These are phyloP conservation scores for Hyphodiscus hymeniophilus DNA, from an alignment of 495 filamentous ascomycete genomes.

Conservation along the genomic window DNA sequence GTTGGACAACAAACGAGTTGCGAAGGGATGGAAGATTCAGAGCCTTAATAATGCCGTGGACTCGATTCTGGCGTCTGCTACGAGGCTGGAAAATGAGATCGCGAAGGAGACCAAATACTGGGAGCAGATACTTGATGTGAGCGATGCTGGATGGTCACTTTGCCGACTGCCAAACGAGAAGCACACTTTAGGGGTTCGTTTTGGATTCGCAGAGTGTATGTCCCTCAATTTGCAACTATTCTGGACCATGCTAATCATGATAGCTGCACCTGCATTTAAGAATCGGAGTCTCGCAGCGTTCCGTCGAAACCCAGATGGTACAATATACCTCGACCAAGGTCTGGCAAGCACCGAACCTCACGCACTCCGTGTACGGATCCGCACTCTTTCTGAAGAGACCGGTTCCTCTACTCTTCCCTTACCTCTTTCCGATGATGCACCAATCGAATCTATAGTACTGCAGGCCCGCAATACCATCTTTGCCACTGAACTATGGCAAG, in stretches of 20 bases:
- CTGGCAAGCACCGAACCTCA: slow-evolving; percentile 45
- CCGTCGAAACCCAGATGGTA: slow-evolving; percentile 64
- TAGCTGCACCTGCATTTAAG: slow-evolving; percentile 65
- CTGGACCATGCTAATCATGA: not conserved
- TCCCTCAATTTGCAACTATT: not conserved
- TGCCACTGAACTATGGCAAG: slow-evolving; percentile 90
- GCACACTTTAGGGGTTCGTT: slow-evolving; percentile 73
- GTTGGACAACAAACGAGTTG: slow-evolving; percentile 48
- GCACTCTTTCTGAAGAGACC: slow-evolving; percentile 33
- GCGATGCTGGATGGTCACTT: slow-evolving; percentile 76
- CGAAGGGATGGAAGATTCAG: slow-evolving; percentile 73
- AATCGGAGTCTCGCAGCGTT: slow-evolving; percentile 71
- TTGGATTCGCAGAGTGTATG: slow-evolving; percentile 73
- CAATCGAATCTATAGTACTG: slow-evolving; percentile 56
- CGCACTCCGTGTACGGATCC: slow-evolving; percentile 53
- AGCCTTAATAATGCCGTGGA: slow-evolving; percentile 67
- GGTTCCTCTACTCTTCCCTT: slow-evolving; percentile 40
- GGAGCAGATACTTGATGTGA: slow-evolving; percentile 72
- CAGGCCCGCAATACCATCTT: slow-evolving; percentile 83
- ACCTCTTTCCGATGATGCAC: slow-evolving; percentile 28
- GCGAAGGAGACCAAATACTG: slow-evolving; percentile 77
- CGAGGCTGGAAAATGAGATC: slow-evolving; percentile 67
- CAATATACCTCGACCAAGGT: slow-evolving; percentile 64
- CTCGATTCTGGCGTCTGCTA: slow-evolving; percentile 62
- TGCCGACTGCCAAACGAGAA: slow-evolving; percentile 63